phyloP scores from a whole-genome alignment of 495 filamentous ascomycete species.

The Talaromyces trachyspermus region DNA sequence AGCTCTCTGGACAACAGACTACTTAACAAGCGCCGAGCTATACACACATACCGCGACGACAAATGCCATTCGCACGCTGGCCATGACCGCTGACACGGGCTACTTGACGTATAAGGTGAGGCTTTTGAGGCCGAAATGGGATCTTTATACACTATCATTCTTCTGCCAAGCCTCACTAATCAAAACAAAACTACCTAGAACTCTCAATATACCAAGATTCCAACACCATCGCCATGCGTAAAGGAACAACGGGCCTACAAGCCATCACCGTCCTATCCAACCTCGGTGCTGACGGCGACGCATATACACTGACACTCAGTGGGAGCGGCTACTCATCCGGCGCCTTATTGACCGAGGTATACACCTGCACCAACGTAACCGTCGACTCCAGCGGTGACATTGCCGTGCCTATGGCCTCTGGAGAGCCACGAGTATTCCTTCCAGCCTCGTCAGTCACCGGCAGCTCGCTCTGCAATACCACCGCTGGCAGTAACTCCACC shows the following conservation, averaged over 20 bases:
- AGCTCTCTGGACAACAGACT: slow-evolving; percentile 60
- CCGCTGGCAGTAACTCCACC: too few species aligned
- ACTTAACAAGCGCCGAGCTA: slow-evolving; percentile 44
- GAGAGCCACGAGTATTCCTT: slow-evolving; percentile 19
- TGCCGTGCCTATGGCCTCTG: slow-evolving; percentile 20
- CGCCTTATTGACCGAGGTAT: slow-evolving; percentile 15
- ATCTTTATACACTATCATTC: slow-evolving; percentile 7
- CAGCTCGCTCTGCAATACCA: slow-evolving; percentile 14
- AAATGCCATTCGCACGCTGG: slow-evolving; percentile 55
- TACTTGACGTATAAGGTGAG: slow-evolving; percentile 45
- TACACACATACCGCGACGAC: slow-evolving; percentile 53
- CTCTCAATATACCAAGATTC: slow-evolving; percentile 44
- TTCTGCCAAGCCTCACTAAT: not conserved
- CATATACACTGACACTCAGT: slow-evolving; percentile 37
- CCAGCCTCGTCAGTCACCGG: slow-evolving; percentile 12
- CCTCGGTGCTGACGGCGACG: slow-evolving; percentile 35
- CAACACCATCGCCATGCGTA: slow-evolving; percentile 51
- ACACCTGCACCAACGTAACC: slow-evolving; percentile 18
- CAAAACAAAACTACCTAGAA: slow-evolving; percentile 16
- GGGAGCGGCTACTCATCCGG: slow-evolving; percentile 23
- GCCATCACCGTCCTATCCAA: slow-evolving; percentile 54
- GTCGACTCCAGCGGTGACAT: slow-evolving; percentile 21
- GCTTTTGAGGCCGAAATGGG: too few species aligned
- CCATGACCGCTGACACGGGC: slow-evolving; percentile 33
- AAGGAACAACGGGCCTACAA: slow-evolving; percentile 44